Conservation (phyloP, 768 basidiomycete species). For the Leccinum rimulosum region DNA sequence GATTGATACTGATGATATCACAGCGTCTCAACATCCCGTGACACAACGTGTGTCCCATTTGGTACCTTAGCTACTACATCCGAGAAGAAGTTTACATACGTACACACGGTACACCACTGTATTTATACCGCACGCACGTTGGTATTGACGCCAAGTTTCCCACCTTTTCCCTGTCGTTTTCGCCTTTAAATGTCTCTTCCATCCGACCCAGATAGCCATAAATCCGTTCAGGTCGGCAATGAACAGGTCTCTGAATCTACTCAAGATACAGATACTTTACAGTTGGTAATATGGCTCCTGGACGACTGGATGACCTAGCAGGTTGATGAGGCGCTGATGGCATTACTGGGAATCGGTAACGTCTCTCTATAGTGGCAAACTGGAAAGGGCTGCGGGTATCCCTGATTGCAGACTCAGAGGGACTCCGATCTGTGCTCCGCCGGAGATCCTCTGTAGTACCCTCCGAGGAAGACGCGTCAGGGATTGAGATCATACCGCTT, state of each 20-base stretch:
- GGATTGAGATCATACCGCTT: slow-evolving; percentile 97
- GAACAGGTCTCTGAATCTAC: slow-evolving; percentile 26
- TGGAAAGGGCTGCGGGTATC: slow-evolving; percentile 93
- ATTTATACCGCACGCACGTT: slow-evolving; percentile 30
- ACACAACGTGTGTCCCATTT: slow-evolving; percentile 6
- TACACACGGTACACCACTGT: slow-evolving; percentile 17
- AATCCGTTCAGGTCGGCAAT: slow-evolving; percentile 11
- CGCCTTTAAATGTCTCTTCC: slow-evolving; percentile 23
- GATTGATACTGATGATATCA: slow-evolving; percentile 1
- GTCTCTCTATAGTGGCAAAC: slow-evolving; percentile 62
- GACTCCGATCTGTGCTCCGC: slow-evolving; percentile 5
- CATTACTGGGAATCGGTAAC: slow-evolving; percentile 61
- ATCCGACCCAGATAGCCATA: slow-evolving; percentile 11
- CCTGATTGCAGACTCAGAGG: slow-evolving; percentile 39
- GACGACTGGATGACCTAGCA: slow-evolving; percentile 31
- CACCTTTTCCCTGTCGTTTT: not conserved
- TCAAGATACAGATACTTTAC: slow-evolving; percentile 48
- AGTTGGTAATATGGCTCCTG: slow-evolving; percentile 49
- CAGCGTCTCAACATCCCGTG: slow-evolving; percentile 41
- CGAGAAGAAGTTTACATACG: slow-evolving; percentile 23
- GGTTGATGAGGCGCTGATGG: slow-evolving; percentile 27
- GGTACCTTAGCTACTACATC: slow-evolving; percentile 9
- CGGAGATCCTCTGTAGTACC: slow-evolving; percentile 3
- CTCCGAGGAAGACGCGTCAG: slow-evolving; percentile 35
- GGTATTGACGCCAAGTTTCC: not conserved